A percentile compares a stretch with the other conserved stretches of the same genome.
Evolutionary conservation across 768 basidiomycete species (phyloP).

Genomic region (Naematelia encephala): DNA sequence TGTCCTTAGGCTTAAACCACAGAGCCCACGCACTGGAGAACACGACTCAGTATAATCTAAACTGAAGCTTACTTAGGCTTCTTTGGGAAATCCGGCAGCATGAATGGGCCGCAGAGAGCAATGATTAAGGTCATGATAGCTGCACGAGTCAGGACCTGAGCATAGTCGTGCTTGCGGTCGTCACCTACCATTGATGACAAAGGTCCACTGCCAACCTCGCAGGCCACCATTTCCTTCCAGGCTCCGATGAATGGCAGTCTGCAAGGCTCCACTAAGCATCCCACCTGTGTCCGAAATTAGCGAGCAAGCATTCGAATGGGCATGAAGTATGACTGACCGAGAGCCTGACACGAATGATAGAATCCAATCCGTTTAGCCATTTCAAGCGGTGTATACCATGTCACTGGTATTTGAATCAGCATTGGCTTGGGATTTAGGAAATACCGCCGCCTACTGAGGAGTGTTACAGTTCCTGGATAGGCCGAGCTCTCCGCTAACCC

Average conservation of each 20-base stretch:
- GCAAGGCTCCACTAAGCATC: conserved; percentile 55
- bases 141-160: conserved; percentile 38
- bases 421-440: conserved; percentile 24
- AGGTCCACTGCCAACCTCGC: conserved; percentile 51
- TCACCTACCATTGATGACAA: conserved; percentile 13
- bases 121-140: conserved; percentile 24
- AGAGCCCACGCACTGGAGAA: conserved; percentile 31
- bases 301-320: background rate
- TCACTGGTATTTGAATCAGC: background rate
- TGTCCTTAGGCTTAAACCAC: conserved; percentile 34
- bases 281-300: conserved; percentile 21
- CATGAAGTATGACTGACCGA: conserved; percentile 11
- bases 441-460: conserved; percentile 32
- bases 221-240: conserved; percentile 53
- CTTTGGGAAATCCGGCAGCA: conserved; percentile 45
- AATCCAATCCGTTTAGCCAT: conserved; percentile 40
- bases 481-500: conserved; percentile 39
- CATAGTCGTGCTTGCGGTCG: conserved; percentile 19
- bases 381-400: conserved; percentile 40
- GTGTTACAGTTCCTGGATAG: conserved; percentile 37
- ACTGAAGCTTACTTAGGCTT: conserved; percentile 27
- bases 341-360: conserved; percentile 41
- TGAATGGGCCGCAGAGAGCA: conserved; percentile 29
- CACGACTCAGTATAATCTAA: background rate
- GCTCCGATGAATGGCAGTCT: conserved; percentile 53